These are phyloP conservation scores for Ophiobolus disseminans DNA, from an alignment of 2,329 filamentous ascomycete species.

Conservation along the genomic window DNA sequence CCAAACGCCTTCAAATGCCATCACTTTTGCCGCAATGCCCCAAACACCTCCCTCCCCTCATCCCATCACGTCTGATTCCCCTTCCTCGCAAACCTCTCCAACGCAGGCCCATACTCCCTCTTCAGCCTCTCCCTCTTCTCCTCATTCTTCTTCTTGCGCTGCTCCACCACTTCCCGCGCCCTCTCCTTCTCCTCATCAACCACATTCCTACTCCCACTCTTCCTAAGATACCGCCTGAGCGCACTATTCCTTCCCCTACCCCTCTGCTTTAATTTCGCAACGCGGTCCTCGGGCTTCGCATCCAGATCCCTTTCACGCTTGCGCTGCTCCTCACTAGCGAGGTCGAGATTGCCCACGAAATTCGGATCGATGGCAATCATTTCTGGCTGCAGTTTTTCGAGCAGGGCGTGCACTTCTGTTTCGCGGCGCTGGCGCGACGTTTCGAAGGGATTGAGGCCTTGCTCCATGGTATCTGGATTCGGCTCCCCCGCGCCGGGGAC, in stretches of 20 bases:
- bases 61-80: constrained; percentile 36
- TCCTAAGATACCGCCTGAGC: constrained; percentile 84
- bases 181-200: constrained; percentile 93
- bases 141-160: constrained; percentile 67
- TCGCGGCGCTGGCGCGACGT: constrained; percentile 92
- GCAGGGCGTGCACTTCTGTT: constrained; percentile 82
- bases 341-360: constrained; percentile 86
- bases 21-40: neutral
- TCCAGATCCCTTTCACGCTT: constrained; percentile 82
- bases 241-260: constrained; percentile 90
- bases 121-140: constrained; percentile 58
- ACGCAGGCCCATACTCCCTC: constrained; percentile 80
- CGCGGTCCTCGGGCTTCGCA: constrained; percentile 65
- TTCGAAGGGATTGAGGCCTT: constrained; percentile 84
- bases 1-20: constrained; percentile 3
- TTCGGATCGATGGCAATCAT: constrained; percentile 97
- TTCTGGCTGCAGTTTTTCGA: constrained; percentile 94
- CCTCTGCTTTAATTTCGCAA: constrained; percentile 72
- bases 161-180: constrained; percentile 80
- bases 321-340: constrained; percentile 78
- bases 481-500: constrained; percentile 95
- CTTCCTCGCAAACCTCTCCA: constrained; percentile 84
- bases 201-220: constrained; percentile 91
- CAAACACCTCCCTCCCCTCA: neutral
- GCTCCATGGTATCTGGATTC: constrained; percentile 92